phyloP scores from a whole-genome alignment of 371 early-diverging fungal species.

The Rhizopus delemar region DNA sequence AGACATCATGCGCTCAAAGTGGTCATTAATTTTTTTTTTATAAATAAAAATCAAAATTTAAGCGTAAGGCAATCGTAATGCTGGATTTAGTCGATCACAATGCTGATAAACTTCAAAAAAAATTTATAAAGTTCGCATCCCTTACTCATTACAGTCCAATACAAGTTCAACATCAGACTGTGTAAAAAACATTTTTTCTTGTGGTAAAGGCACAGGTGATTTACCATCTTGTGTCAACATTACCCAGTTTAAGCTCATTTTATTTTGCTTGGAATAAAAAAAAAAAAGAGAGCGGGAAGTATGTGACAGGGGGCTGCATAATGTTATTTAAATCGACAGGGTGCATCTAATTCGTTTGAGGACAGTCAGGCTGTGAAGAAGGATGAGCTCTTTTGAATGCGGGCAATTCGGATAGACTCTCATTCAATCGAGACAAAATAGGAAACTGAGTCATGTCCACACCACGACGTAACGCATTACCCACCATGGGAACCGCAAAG shows the following conservation, averaged over 20 bases:
- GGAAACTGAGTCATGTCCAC: slow-evolving; percentile 81
- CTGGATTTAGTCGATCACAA: no score
- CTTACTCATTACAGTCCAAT: slow-evolving; percentile 44
- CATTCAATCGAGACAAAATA: slow-evolving; percentile 60
- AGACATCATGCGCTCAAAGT: no score
- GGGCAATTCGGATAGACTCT: slow-evolving; percentile 52
- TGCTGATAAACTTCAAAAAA: no score
- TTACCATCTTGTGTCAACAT: slow-evolving; percentile 44
- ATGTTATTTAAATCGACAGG: background rate
- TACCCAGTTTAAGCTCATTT: slow-evolving; percentile 60
- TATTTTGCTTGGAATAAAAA: background rate
- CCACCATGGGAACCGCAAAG: slow-evolving; percentile 77
- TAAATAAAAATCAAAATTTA: no score
- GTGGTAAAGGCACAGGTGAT: slow-evolving; percentile 48
- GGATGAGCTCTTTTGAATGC: slow-evolving; percentile 76
- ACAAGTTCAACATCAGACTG: slow-evolving; percentile 37
- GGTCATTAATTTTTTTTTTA: no score
- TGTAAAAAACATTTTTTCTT: slow-evolving; percentile 48
- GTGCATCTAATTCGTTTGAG: slow-evolving; percentile 34
- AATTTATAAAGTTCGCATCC: no score
- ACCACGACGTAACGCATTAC: slow-evolving; percentile 71
- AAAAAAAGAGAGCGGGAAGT: slow-evolving; percentile 8
- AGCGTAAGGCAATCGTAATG: no score
- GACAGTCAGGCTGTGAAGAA: slow-evolving; percentile 72
- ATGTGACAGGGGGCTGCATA: background rate